Evolutionary conservation across 1,284 basidiomycete species (phyloP).

Genomic region (Irpex sp.): DNA sequence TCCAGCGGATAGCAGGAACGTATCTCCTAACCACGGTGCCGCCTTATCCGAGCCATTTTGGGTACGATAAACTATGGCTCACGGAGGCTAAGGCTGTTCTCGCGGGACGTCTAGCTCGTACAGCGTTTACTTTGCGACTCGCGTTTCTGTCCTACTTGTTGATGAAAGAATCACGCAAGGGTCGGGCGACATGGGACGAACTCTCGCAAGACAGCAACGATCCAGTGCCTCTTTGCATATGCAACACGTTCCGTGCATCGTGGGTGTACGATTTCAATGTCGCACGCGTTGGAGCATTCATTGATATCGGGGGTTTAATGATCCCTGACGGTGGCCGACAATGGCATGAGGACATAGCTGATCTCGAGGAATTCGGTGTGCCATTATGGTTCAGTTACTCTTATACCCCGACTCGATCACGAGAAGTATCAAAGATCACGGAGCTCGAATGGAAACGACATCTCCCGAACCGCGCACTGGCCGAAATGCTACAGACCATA

Average conservation of each 20-base stretch:
- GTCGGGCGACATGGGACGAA: neutral
- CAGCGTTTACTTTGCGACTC: neutral
- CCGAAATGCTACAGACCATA: neutral
- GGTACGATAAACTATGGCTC: neutral
- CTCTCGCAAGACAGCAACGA: neutral
- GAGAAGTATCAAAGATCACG: neutral
- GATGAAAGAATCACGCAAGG: neutral
- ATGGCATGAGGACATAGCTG: neutral
- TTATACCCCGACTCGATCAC: neutral
- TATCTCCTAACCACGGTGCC: neutral
- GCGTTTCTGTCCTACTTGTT: neutral
- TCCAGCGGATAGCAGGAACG: neutral
- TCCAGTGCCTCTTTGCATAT: neutral
- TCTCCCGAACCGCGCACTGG: neutral
- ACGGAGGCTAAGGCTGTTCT: neutral
- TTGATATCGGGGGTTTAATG: neutral
- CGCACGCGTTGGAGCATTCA: neutral
- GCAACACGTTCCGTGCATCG: neutral
- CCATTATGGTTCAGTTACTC: neutral
- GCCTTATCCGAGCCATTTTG: neutral
- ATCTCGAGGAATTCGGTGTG: neutral
- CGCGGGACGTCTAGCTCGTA: neutral
- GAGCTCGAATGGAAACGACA: neutral
- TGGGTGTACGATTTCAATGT: neutral
- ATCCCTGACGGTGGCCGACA: neutral